Conservation (phyloP, 1,284 basidiomycete genomes). For the Ganoderma meredithae region DNA sequence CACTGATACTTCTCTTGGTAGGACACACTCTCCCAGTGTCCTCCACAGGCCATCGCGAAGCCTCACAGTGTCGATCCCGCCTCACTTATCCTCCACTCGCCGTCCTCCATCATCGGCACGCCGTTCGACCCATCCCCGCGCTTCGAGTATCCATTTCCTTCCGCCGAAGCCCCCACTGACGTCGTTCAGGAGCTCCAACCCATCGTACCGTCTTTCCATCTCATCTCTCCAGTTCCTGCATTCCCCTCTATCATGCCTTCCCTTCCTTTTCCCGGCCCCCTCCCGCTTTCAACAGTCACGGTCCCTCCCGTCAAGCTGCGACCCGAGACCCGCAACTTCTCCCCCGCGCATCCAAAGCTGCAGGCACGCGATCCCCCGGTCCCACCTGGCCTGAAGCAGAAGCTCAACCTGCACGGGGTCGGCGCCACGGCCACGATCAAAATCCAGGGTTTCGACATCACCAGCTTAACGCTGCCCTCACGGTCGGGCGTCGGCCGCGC, state of each 20-base stretch:
- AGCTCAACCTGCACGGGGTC: constrained; percentile 15
- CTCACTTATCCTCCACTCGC: constrained; percentile 42
- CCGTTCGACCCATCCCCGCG: constrained; percentile 44
- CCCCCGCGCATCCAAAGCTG: constrained; percentile 38
- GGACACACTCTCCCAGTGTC: constrained; percentile 11
- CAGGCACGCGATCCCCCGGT: constrained; percentile 39
- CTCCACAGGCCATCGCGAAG: constrained; percentile 29
- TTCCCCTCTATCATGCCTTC: constrained; percentile 10
- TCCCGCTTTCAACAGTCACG: constrained; percentile 2
- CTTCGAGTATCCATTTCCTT: constrained; percentile 46
- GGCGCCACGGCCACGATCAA: not conserved
- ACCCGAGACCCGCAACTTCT: constrained; percentile 30
- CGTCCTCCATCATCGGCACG: constrained; percentile 44
- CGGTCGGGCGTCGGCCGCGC: constrained; percentile 1
- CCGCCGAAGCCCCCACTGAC: constrained; percentile 17
- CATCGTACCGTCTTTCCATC: constrained; percentile 23
- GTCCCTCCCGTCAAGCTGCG: constrained; percentile 14
- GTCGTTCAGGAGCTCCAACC: constrained; percentile 17
- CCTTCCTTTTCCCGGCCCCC: constrained; percentile 11
- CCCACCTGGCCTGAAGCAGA: constrained; percentile 41
- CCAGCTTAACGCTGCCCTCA: not conserved
- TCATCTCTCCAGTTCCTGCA: constrained; percentile 9
- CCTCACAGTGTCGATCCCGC: constrained; percentile 35
- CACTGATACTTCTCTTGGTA: not conserved
- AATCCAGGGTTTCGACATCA: not conserved